phyloP scores from a whole-genome alignment of 306 rosid species.

The Prinsepia uniflora region DNA sequence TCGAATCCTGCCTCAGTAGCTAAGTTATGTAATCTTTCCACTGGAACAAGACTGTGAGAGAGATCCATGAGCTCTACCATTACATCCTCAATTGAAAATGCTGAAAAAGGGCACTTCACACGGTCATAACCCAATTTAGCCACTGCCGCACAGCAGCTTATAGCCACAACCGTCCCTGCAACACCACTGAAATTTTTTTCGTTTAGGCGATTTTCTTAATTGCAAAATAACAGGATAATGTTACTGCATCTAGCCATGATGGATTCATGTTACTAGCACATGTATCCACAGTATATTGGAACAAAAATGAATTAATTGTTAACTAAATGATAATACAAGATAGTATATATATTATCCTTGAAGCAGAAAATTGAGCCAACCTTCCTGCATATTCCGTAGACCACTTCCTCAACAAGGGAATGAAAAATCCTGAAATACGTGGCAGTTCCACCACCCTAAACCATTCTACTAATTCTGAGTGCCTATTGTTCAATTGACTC shows the following conservation, averaged over 20 bases:
- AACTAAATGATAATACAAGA: constrained; percentile 12
- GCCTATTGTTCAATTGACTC: constrained; percentile 37
- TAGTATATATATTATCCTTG: constrained; percentile 17
- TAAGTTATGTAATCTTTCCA: constrained; percentile 57
- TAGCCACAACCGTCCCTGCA: constrained; percentile 69
- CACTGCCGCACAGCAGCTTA: constrained; percentile 66
- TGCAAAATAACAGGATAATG: constrained; percentile 18
- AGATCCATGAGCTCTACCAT: constrained; percentile 56
- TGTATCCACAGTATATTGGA: not conserved
- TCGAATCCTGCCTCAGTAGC: constrained; percentile 69
- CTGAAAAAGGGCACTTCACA: constrained; percentile 25
- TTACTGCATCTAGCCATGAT: constrained; percentile 7
- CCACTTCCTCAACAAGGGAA: constrained; percentile 61
- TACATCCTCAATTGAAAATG: constrained; percentile 34
- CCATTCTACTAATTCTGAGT: constrained; percentile 52
- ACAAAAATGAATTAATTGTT: constrained; percentile 1
- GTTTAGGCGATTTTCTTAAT: constrained; percentile 37
- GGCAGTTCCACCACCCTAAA: constrained; percentile 50
- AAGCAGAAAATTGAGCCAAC: constrained; percentile 40
- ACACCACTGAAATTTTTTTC: constrained; percentile 57
- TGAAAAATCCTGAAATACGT: constrained; percentile 44
- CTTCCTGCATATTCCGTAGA: constrained; percentile 78
- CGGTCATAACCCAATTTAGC: constrained; percentile 43
- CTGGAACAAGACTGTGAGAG: constrained; percentile 45
- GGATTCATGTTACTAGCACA: not conserved